Evolutionary conservation across 1,139 yeast genomes (phyloP).

Genomic region (Arxiozyma bovina): DNA sequence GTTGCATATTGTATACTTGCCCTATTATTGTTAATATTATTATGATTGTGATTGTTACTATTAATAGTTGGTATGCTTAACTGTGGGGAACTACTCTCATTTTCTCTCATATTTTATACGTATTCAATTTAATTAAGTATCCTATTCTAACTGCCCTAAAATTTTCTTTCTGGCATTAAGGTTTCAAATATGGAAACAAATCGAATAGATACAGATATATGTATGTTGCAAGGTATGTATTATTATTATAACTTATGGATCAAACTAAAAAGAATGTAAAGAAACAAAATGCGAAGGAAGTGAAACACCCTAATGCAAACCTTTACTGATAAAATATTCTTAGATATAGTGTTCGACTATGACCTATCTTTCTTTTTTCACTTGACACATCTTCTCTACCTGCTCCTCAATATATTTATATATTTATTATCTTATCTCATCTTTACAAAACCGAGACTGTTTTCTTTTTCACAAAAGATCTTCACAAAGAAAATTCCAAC

Average conservation of each 20-base stretch:
- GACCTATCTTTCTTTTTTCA: neutral
- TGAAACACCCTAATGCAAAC: neutral
- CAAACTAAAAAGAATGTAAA: too few relatives aligned
- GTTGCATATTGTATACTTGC: neutral
- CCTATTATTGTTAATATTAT: neutral
- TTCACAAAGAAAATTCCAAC: neutral
- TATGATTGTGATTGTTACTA: neutral
- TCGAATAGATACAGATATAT: neutral
- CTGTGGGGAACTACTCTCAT: neutral
- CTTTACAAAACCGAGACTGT: too few relatives aligned
- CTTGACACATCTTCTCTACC: neutral
- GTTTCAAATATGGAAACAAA: neutral
- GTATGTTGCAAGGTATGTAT: neutral
- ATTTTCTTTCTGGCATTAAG: neutral
- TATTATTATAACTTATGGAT: neutral
- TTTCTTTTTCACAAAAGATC: neutral
- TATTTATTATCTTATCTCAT: too few relatives aligned
- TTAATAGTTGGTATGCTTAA: neutral
- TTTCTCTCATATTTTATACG: neutral
- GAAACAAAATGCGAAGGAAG: neutral
- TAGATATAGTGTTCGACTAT: neutral
- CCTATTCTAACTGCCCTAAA: neutral
- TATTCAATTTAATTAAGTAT: neutral
- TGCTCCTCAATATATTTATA: too few relatives aligned
- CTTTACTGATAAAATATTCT: neutral